These are phyloP conservation scores for Saccharum spontaneum DNA, from an alignment of 176 grass and related monocot genomes.

Conservation along the genomic window DNA sequence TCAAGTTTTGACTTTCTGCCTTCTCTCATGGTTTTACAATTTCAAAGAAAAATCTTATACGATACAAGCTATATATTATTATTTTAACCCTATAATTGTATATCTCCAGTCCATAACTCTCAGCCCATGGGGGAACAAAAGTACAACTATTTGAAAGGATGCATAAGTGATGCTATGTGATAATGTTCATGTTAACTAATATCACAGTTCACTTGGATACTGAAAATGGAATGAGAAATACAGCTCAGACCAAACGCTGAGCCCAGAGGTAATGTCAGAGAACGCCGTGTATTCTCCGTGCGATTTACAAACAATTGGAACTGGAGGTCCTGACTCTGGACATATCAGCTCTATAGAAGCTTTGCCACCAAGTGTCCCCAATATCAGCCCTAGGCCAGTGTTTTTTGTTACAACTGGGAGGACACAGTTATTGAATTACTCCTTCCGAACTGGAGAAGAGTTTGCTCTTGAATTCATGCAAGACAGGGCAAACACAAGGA, in stretches of 20 bases:
- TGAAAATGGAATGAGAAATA: conserved; percentile 22
- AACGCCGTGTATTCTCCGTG: conserved; percentile 27
- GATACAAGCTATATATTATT: background rate
- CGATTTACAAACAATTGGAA: conserved; percentile 38
- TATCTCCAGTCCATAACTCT: background rate
- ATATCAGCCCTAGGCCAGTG: conserved; percentile 19
- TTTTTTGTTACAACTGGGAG: conserved; percentile 35
- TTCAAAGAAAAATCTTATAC: background rate
- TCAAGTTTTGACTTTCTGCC: background rate
- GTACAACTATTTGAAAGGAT: conserved; percentile 8
- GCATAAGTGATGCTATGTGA: background rate
- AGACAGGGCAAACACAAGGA: conserved; percentile 38
- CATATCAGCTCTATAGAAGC: background rate
- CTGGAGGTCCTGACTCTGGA: conserved; percentile 16
- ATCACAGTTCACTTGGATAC: conserved; percentile 6
- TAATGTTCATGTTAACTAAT: conserved; percentile 11
- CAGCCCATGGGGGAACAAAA: conserved; percentile 4
- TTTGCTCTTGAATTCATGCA: conserved; percentile 66
- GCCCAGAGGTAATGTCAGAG: conserved; percentile 31
- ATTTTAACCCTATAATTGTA: background rate
- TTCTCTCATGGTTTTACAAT: background rate
- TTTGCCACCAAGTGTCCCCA: background rate
- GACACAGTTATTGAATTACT: conserved; percentile 61
- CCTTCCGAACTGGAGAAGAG: conserved; percentile 72
- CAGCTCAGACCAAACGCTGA: background rate